phyloP scores from a whole-genome alignment of 768 basidiomycete species.

The Cantharellus cinnabarinus region DNA sequence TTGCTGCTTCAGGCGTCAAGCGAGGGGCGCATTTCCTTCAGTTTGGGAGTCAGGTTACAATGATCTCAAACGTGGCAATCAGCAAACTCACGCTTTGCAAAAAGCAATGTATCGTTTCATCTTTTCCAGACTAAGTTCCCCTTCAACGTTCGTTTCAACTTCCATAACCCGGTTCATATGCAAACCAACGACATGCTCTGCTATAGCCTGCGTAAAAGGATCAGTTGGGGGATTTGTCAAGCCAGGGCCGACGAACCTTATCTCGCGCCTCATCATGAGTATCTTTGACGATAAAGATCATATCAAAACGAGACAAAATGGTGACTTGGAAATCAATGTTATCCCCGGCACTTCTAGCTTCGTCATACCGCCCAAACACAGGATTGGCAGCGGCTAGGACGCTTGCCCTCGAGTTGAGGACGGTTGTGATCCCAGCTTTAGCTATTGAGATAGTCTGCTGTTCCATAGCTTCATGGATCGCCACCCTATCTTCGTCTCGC shows the following conservation, averaged over 20 bases:
- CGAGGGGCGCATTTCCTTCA: constrained; percentile 88
- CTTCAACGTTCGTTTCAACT: constrained; percentile 38
- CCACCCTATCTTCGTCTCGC: constrained; percentile 96
- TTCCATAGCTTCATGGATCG: constrained; percentile 99
- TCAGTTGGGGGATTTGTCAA: not conserved
- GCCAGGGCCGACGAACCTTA: constrained; percentile 29
- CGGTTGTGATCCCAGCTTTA: constrained; percentile 96
- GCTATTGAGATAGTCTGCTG: constrained; percentile 99
- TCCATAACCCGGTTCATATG: constrained; percentile 66
- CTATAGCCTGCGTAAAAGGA: constrained; percentile 48
- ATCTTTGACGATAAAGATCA: constrained; percentile 99
- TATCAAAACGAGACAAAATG: constrained; percentile 93
- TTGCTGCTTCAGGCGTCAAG: constrained; percentile 79
- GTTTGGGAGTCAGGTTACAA: constrained; percentile 2
- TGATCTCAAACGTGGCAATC: not conserved
- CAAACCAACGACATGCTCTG: constrained; percentile 94
- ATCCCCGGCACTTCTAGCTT: constrained; percentile 91
- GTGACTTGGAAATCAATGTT: constrained; percentile 98
- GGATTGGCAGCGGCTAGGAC: constrained; percentile 96
- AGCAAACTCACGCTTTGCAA: constrained; percentile 57
- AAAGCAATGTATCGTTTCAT: constrained; percentile 97
- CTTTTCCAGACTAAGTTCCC: constrained; percentile 89
- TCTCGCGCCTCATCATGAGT: constrained; percentile 92
- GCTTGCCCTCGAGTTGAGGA: constrained; percentile 86
- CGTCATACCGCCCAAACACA: constrained; percentile 93